Evolutionary conservation across 148 eudicot genomes (phyloP), one percentile per base, ranked within the genome.

Genomic region (Rhododendron simsii): DNA sequence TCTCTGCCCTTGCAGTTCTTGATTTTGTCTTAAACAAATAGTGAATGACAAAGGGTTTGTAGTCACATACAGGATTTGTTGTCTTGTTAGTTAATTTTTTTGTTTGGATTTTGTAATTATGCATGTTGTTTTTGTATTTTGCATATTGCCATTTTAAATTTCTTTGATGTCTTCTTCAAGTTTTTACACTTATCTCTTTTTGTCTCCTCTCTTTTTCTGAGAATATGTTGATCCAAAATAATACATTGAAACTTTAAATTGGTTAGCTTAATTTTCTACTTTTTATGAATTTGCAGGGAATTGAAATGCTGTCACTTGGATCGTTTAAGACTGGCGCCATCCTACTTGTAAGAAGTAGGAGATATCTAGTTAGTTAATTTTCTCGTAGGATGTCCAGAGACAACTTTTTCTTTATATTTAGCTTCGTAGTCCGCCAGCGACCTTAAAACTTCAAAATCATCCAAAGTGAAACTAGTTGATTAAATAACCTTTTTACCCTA

Each of bases 291-390:
- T 84, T 91, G 51, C 91, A 95, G 99, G 99, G 99, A 83, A 95
- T 98, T 85, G 99, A 98, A 89, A 98, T 95, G 99, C 95, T 98
- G 86, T 98, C 99, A 51, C 96, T 98, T 84, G 98, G 99, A 30
- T 98, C 99, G 69, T 98, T 98, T 88, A 98, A 98, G 94, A 95
- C 94, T 84, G 99, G 99, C 78, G 98, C 96, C 84, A 98, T 98
- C 89, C 93, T 98, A 73, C 91, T 98, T 95, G 98, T 95, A 89
- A 91, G 94, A 81, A 74, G 37, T 61, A 51, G 57, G 33, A 78
- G 37, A n/a, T 30, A 51, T 63, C 78, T 73, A 45, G 69, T 23
- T 63, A 33, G 51, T 78, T 75, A 37, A 37, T 26, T 37, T 61
- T 61, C 51, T 41, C 12, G 35, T 39, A 41, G 13, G 51, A 23